phyloP scores from a whole-genome alignment of 257 asterid genomes.

The Solanum chilense region DNA sequence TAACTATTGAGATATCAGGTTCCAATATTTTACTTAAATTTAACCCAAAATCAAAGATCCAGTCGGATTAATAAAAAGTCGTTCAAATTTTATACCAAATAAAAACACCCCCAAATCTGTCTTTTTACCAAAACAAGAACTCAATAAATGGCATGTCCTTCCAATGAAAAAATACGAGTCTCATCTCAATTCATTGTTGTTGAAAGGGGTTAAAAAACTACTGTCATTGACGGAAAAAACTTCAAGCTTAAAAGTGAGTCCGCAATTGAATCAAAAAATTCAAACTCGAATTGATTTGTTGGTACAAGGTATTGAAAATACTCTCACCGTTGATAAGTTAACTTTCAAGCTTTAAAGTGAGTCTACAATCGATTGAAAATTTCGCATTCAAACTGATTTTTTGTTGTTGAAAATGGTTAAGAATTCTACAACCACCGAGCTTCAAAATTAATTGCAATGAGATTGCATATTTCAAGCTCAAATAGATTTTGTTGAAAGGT shows the following conservation, averaged over 20 bases:
- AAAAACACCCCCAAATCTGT: no score
- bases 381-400: no score
- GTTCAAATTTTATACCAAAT: neutral
- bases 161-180: neutral
- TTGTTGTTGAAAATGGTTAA: no score
- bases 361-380: no score
- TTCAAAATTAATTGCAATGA: neutral
- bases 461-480: neutral
- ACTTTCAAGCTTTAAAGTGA: neutral
- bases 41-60: neutral
- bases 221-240: no score
- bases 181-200: neutral
- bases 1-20: no score
- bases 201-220: neutral
- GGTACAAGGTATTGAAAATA: neutral
- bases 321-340: neutral
- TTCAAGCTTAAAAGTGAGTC: neutral
- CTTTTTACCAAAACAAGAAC: neutral
- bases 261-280: neutral
- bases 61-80: no score
- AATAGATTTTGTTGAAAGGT: neutral
- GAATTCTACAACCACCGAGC: neutral
- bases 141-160: no score
- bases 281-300: neutral
- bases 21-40: neutral